Evolutionary conservation across 345 rosid genomes (phyloP).

Genomic region (Clarkia xantiana): DNA sequence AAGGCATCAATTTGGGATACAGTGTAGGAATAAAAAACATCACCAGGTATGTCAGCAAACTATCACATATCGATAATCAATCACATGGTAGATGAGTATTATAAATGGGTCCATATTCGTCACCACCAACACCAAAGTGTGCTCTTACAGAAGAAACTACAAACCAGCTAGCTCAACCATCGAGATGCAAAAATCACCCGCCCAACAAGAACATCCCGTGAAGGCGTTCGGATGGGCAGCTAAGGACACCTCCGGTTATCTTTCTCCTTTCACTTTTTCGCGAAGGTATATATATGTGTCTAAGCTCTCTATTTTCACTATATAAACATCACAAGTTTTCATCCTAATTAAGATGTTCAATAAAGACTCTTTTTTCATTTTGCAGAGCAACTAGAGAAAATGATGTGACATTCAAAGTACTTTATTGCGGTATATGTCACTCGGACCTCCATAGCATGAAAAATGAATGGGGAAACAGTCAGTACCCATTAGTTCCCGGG

Average conservation of each 20-base stretch:
- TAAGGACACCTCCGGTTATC: conserved; percentile 35
- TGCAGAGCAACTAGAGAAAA: conserved; percentile 7
- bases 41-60: too few relatives aligned
- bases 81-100: too few relatives aligned
- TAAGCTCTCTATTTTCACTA: neutral
- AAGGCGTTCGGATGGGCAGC: conserved; percentile 50
- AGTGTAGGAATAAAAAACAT: too few relatives aligned
- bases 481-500: conserved; percentile 11
- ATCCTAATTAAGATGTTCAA: too few relatives aligned
- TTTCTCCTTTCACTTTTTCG: conserved; percentile 42
- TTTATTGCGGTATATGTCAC: conserved; percentile 13
- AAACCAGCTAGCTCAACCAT: too few relatives aligned
- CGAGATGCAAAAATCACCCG: conserved; percentile 1
- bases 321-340: too few relatives aligned
- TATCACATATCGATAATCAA: too few relatives aligned
- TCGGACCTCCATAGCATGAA: conserved; percentile 9
- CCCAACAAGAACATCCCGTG: conserved; percentile 12
- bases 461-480: conserved; percentile 10
- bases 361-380: neutral
- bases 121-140: too few relatives aligned
- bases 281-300: conserved; percentile 22
- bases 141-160: too few relatives aligned
- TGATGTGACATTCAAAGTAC: conserved; percentile 10
- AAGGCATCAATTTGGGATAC: too few relatives aligned
- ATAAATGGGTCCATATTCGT: too few relatives aligned